Evolutionary conservation across 2,329 filamentous ascomycete genomes (phyloP).

Genomic region (Colletotrichum eleusines): DNA sequence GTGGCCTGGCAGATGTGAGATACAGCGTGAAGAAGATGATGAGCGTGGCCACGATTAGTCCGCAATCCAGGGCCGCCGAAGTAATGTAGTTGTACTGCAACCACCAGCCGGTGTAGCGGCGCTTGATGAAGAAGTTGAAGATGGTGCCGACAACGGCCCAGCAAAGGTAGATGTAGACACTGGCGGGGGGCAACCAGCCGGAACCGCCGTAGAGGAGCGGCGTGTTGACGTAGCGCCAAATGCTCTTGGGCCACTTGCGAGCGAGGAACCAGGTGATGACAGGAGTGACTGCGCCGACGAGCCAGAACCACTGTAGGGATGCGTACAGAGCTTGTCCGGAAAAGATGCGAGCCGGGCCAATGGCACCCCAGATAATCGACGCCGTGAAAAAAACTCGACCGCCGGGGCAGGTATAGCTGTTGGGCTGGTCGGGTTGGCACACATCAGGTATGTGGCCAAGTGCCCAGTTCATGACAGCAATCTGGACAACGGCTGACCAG

Average conservation of each 20-base stretch:
- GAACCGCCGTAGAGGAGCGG: conserved; percentile 77
- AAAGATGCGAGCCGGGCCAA: conserved; percentile 79
- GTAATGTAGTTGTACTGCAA: conserved; percentile 82
- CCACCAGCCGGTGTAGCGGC: conserved; percentile 79
- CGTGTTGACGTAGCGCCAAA: conserved; percentile 74
- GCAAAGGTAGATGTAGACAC: conserved; percentile 76
- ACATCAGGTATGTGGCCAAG: conserved; percentile 72
- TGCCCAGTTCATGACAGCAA: conserved; percentile 75
- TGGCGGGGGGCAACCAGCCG: conserved; percentile 75
- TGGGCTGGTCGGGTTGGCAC: conserved; percentile 65
- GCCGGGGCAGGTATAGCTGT: conserved; percentile 68
- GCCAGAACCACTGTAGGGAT: conserved; percentile 77
- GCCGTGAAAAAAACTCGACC: conserved; percentile 74
- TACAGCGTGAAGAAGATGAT: conserved; percentile 78
- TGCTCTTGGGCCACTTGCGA: conserved; percentile 69
- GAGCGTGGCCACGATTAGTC: conserved; percentile 74
- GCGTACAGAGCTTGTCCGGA: conserved; percentile 72
- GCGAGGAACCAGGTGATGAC: conserved; percentile 73
- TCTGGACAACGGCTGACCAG: conserved; percentile 72
- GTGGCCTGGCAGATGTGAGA: conserved; percentile 66
- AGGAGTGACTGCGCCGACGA: conserved; percentile 73
- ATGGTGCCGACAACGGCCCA: conserved; percentile 76
- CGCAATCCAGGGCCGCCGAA: conserved; percentile 77
- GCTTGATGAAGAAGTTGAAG: conserved; percentile 77
- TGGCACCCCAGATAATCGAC: conserved; percentile 79